These are phyloP conservation scores for Tagetes erecta DNA, from an alignment of 129 eudicot genomes.

Conservation along the genomic window DNA sequence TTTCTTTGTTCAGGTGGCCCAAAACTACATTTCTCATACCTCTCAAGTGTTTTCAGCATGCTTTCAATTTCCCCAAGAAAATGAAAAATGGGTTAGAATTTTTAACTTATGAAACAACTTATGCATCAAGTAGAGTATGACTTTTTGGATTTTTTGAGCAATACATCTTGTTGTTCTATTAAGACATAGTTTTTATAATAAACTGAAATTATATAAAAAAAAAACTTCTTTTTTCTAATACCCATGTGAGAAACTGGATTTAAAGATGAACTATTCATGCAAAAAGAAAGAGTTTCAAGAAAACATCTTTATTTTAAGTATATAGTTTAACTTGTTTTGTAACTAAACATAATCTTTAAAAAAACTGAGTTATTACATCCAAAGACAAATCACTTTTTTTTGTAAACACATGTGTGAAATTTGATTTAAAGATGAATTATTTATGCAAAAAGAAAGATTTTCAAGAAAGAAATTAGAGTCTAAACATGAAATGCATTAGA, in stretches of 20 bases:
- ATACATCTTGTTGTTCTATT: neutral
- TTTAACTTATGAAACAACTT: constrained; percentile 1
- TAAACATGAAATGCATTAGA: neutral
- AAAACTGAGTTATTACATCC: neutral
- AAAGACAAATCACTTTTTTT: neutral
- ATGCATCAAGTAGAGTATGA: neutral
- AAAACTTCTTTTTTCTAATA: neutral
- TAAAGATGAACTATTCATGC: neutral
- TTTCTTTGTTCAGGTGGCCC: constrained; percentile 57
- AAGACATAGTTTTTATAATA: neutral
- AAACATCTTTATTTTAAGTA: neutral
- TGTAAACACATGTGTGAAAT: neutral
- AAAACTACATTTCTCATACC: constrained; percentile 56
- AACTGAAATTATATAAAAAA: neutral
- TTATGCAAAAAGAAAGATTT: neutral
- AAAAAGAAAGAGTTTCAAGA: neutral
- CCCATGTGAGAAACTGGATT: neutral
- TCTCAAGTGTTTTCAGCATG: constrained; percentile 58
- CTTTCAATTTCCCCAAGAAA: constrained; percentile 25
- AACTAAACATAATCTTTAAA: neutral
- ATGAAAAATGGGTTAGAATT: neutral
- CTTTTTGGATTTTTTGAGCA: neutral
- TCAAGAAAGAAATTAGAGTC: neutral
- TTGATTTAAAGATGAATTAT: neutral
- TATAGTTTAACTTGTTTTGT: neutral